Base-by-base conservation (phyloP, 2,329 filamentous ascomycete species). In the Neonectria ditissima region DNA sequence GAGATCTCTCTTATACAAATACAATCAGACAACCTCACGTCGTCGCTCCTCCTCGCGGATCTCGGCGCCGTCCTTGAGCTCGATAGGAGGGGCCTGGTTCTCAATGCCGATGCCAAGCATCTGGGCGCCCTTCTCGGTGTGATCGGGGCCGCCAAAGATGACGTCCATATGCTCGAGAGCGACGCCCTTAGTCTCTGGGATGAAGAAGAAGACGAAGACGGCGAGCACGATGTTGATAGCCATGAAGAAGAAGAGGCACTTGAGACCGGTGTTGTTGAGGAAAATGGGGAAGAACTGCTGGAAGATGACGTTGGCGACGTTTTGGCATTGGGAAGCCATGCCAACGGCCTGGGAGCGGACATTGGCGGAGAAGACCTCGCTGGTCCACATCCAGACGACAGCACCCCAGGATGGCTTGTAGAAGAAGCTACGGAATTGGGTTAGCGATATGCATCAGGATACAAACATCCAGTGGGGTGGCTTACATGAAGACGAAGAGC, bases 281-380 rank as follows among this genome's bases (percentile, higher is more conserved):
- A 91, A 91, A 13, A 83, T 85, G 13, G 89, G 89, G 82, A 91
- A 91, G 81, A 91, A 91, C 67, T 91, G 89, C 76, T 91, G 87
- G 73, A 91, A 87, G 69, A 91, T 86, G 61, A 84, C 84, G 76
- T 91, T 90, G 74, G 88, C 88, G 55, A 91, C 85, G 73, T 91
- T 88, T 67, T 88, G 86, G 65, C 81, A 86, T 72, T 88, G 83
- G 39, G 80, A 82, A 65, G 78, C 88, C 89, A 91, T 91, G 59
- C 88, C 89, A 14, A 91, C 88, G 37, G 89, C 89, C 75, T 91
- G 89, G 5, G 89, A 87, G 62, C 89, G 87, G n/a, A 91, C 86
- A 76, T 91, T 91, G 86, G 90, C 89, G 57, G 84, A 88, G 80
- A 91, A 91, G 63, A 91, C 81, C 69, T 91, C 89, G 2, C 87